Base-by-base conservation (phyloP, 2,329 filamentous ascomycete genomes). In the Exserohilum turcica region DNA sequence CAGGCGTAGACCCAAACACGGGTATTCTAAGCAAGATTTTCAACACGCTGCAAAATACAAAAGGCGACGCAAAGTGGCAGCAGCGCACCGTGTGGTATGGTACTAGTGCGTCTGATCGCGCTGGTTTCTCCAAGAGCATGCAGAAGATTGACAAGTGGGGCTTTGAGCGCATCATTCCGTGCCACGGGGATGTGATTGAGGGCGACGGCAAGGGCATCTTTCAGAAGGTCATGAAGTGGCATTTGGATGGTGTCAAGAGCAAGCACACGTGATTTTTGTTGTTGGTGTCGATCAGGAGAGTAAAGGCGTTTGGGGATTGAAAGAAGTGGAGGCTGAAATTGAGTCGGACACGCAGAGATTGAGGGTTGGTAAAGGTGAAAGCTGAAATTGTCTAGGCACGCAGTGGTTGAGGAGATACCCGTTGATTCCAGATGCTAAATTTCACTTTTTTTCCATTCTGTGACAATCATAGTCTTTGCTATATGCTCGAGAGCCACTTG, bases 121-220 rank as follows among this genome's bases (percentile, higher is more conserved):
- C 75, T 5, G 86, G 84, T 12, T 95, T 92, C 74, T 86, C 86
- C 59, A 80, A 85, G 57, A 92, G 88, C 63, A 77, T 91, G 35
- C 77, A 75, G 62, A 81, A 82, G 55, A 93, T 97, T 58, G 80
- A 86, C 47, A 72, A 75, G 48, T 99, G 93, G 93, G 88, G 93
- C 53, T 96, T 97, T 71, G 84, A 88, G 60, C 86, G 86, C 33
- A 81, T 97, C 44, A 86, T 99, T 54, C 92, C 93, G 0, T 97
- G 93, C 73, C 94, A 99, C 76, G 94, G 94, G 7, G 94, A 99
- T 77, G 87, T 90, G 13, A 86, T 97, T 61, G 88, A 94, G 73
- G 82, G 72, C 1, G 83, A 80, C 3, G 92, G 84, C 8, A 96
- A 95, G 80, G 82, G 82, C 9, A 79, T 90, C 13, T 96, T 93